Evolutionary conservation across 2,329 filamentous ascomycete genomes (phyloP), one percentile per base, ranked within the genome.

Genomic region (Diaporthe australafricana): DNA sequence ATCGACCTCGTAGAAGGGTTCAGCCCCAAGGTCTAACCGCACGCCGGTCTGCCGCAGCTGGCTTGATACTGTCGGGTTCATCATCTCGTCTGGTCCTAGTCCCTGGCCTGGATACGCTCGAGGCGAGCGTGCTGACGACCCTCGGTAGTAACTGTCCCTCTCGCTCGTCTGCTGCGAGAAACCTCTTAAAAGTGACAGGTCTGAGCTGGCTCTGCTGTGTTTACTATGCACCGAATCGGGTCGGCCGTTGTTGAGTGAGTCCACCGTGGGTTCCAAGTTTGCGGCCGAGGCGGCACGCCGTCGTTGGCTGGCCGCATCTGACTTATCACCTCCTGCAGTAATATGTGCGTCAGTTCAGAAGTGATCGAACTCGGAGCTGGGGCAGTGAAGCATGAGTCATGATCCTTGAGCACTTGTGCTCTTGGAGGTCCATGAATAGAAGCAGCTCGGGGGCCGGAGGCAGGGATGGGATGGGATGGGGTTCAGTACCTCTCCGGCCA

Each of bases 121-220:
- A 67, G 86, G 85, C 77, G 85, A 85, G 77, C 87, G 83, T 53
- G 84, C 83, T 57, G 81, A 81, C 73, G 85, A 83, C 30, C 78
- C 78, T 74, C 81, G 77, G 70, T 83, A 80, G 71, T 83, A 81
- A 70, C 83, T 80, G 32, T 82, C 81, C 70, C 83, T 80, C 27
- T 82, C 81, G 71, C 82, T 83, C 74, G 87, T 83, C 74, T 86
- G 83, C 71, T 84, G 84, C 60, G 85, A 82, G 75, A 87, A 87
- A 71, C 86, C 88, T 74, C 87, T 88, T 71, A 89, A 82, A 56
- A 89, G 81, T 63, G 91, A 92, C 75, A 91, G 87, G 80, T 94
- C 92, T 68, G 92, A 94, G 81, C 91, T 93, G 70, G 92, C 90
- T 75, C 92, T 89, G 78, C 88, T 91, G 81, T 93, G 90, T 78